These are phyloP conservation scores for Byssochlamys sp. DNA, from an alignment of 2,329 filamentous ascomycete species.

Conservation along the genomic window DNA sequence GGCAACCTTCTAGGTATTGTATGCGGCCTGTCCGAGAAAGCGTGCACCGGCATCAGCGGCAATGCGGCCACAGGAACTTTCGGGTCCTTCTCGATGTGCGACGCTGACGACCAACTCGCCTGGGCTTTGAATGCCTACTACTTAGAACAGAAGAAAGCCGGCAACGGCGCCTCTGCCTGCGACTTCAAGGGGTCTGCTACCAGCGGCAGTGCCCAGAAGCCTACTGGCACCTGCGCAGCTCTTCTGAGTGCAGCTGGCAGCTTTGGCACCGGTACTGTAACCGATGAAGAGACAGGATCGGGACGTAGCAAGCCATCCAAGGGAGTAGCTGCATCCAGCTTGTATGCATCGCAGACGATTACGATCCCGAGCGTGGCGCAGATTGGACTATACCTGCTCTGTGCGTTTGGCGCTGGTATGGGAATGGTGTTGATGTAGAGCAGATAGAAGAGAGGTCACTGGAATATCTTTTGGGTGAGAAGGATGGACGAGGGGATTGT, in stretches of 20 bases:
- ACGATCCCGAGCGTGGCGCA: neutral
- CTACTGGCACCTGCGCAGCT: conserved; percentile 27
- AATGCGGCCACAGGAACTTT: conserved; percentile 35
- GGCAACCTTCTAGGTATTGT: conserved; percentile 21
- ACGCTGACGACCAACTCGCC: conserved; percentile 32
- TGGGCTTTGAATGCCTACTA: conserved; percentile 39
- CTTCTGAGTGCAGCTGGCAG: conserved; percentile 33
- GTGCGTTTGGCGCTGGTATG: neutral
- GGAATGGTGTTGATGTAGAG: neutral
- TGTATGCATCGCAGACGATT: neutral
- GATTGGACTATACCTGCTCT: neutral
- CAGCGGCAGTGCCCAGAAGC: conserved; percentile 22
- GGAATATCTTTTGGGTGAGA: neutral
- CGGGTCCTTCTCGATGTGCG: conserved; percentile 40
- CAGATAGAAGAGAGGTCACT: neutral
- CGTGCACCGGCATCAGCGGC: conserved; percentile 30
- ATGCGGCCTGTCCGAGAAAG: conserved; percentile 27
- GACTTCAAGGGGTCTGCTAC: conserved; percentile 34
- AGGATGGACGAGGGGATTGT: neutral
- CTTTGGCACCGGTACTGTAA: conserved; percentile 31
- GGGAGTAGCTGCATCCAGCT: neutral
- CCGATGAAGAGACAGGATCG: conserved; percentile 21
- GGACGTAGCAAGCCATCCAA: conserved; percentile 10
- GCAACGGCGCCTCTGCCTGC: conserved; percentile 29
- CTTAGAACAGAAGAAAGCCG: conserved; percentile 21